A percentile compares a stretch with the other conserved stretches of the same genome.
These are phyloP conservation scores for Pichia sp. DNA, from an alignment of 1,139 yeast species.

Conservation along the genomic window DNA sequence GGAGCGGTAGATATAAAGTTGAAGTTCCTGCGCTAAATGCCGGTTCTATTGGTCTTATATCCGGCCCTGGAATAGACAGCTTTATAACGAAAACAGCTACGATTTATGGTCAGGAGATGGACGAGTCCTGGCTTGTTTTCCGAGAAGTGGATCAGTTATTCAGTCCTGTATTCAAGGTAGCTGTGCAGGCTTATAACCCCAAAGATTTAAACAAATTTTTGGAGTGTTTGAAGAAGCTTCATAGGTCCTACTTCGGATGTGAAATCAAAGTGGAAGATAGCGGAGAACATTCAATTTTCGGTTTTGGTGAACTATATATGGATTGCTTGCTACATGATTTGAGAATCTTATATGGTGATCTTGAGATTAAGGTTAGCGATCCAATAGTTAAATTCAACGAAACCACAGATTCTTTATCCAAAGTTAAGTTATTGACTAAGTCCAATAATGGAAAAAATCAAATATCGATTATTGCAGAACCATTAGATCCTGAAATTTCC, in stretches of 20 bases:
- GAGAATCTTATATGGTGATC: constrained; percentile 53
- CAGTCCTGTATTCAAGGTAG: constrained; percentile 69
- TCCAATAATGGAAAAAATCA: constrained; percentile 53
- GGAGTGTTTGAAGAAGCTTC: constrained; percentile 60
- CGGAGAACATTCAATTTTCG: constrained; percentile 79
- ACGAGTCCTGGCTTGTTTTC: constrained; percentile 33
- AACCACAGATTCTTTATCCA: constrained; percentile 64
- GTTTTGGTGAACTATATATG: constrained; percentile 83
- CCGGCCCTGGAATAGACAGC: constrained; percentile 51
- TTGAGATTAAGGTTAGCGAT: constrained; percentile 78
- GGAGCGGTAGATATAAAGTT: constrained; percentile 69
- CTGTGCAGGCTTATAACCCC: constrained; percentile 78
- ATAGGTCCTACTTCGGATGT: constrained; percentile 62
- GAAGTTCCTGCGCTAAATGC: constrained; percentile 51
- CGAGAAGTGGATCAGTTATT: constrained; percentile 42
- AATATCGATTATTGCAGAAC: constrained; percentile 76
- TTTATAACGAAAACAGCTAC: constrained; percentile 59
- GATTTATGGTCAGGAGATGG: constrained; percentile 33
- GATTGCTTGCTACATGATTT: constrained; percentile 82
- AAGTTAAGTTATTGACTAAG: constrained; percentile 57
- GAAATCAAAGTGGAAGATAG: constrained; percentile 75
- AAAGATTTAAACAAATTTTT: constrained; percentile 71
- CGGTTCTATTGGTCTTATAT: constrained; percentile 65
- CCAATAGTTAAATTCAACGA: constrained; percentile 81
- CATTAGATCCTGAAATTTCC: constrained; percentile 53